A percentile compares a stretch with the other conserved stretches of the same genome.
Evolutionary conservation across 202 grass and related monocot species (phyloP).

Genomic region (Elaeis oleifera): DNA sequence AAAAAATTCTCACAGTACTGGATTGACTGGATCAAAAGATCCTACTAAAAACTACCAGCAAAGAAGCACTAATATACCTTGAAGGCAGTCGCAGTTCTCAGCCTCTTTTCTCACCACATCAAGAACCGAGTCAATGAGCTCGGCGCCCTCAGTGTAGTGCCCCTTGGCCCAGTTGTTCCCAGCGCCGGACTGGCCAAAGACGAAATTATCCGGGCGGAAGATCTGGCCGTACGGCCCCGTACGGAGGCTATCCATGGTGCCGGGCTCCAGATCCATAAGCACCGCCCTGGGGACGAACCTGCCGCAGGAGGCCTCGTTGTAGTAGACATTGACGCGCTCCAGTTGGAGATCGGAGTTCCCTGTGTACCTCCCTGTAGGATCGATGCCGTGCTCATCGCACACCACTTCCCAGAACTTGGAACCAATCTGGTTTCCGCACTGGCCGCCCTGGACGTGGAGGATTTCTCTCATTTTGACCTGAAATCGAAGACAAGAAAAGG

Average conservation of each 20-base stretch:
- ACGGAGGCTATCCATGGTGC: constrained; percentile 88
- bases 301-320: constrained; percentile 89
- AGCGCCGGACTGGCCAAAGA: constrained; percentile 78
- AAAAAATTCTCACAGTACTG: too few relatives aligned
- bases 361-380: too few relatives aligned
- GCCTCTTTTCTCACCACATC: constrained; percentile 89
- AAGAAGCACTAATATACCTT: constrained; percentile 34
- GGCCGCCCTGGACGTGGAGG: too few relatives aligned
- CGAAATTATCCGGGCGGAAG: constrained; percentile 86
- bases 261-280: constrained; percentile 90
- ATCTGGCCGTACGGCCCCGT: constrained; percentile 80
- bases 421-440: too few relatives aligned
- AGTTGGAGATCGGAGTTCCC: constrained; percentile 55
- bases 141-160: constrained; percentile 82
- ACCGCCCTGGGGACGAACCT: constrained; percentile 80
- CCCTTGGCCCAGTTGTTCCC: constrained; percentile 98
- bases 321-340: constrained; percentile 84
- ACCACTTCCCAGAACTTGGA: too few relatives aligned
- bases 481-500: too few relatives aligned
- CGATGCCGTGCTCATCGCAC: too few relatives aligned
- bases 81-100: constrained; percentile 90
- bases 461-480: too few relatives aligned
- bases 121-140: constrained; percentile 85
- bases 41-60: too few relatives aligned
- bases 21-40: too few relatives aligned